Evolutionary conservation across 2,329 filamentous ascomycete species (phyloP).

Genomic region (Stagonosporopsis rhizophila): DNA sequence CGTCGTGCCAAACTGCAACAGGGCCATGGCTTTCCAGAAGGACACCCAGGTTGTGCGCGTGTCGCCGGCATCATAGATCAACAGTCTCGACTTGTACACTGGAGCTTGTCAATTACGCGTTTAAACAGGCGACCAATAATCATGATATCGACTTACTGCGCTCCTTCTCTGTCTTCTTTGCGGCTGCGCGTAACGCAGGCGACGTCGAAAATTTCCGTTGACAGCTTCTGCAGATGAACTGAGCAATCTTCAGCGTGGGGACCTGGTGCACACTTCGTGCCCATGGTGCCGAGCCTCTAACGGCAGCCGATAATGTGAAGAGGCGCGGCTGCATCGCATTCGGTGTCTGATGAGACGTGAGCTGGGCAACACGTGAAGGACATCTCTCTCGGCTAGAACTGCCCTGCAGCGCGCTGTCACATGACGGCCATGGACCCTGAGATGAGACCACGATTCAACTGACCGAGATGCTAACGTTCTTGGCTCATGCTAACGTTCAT

Average conservation of each 20-base stretch:
- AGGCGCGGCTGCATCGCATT: constrained; percentile 39
- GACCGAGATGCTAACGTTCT: not conserved
- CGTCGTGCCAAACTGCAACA: constrained; percentile 45
- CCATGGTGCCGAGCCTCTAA: constrained; percentile 27
- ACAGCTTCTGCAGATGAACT: constrained; percentile 37
- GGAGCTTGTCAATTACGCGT: not conserved
- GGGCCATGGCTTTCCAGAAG: constrained; percentile 47
- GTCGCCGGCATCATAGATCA: constrained; percentile 50
- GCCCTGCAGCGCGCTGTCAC: constrained; percentile 13
- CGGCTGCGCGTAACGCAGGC: constrained; percentile 29
- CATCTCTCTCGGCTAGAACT: constrained; percentile 31
- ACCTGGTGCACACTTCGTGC: not conserved
- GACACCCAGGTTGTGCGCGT: constrained; percentile 45
- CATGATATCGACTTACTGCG: constrained; percentile 24
- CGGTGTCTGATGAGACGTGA: constrained; percentile 8
- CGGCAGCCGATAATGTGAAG: constrained; percentile 27
- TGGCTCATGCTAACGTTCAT: constrained; percentile 16
- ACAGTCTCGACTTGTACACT: constrained; percentile 38
- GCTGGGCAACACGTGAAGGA: constrained; percentile 18
- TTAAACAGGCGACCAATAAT: too few species aligned
- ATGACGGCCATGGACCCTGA: constrained; percentile 6
- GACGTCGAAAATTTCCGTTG: constrained; percentile 43
- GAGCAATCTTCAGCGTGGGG: constrained; percentile 16
- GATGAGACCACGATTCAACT: constrained; percentile 33
- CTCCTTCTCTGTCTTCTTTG: constrained; percentile 30